These are phyloP conservation scores for Perkinsus marinus DNA, from an alignment of 169 alveolate genomes.

Conservation along the genomic window DNA sequence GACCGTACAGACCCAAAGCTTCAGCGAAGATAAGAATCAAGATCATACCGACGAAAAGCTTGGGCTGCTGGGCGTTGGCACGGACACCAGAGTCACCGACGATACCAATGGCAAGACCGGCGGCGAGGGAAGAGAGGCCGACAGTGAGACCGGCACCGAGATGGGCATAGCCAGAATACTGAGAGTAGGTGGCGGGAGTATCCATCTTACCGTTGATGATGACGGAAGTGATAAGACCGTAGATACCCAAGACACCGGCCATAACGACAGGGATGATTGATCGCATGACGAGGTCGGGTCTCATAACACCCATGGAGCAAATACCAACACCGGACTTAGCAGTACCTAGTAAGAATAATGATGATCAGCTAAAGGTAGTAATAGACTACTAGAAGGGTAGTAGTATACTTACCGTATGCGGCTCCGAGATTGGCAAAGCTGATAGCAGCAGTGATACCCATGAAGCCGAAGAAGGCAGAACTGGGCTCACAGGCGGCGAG, in stretches of 20 bases:
- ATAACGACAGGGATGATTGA: constrained; percentile 97
- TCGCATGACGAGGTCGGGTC: constrained; percentile 98
- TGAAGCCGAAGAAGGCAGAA: constrained; percentile 90
- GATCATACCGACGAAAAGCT: constrained; percentile 95
- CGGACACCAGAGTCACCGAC: constrained; percentile 98
- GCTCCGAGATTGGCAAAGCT: constrained; percentile 97
- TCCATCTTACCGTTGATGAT: constrained; percentile 28
- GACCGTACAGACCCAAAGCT: constrained; percentile 93
- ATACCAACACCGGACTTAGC: constrained; percentile 99
- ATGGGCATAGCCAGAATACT: constrained; percentile 83
- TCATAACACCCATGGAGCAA: constrained; percentile 96
- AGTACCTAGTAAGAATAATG: constrained; percentile 41
- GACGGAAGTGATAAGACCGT: constrained; percentile 64
- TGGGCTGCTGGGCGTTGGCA: constrained; percentile 96
- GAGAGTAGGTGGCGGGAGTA: constrained; percentile 54
- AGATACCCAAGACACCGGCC: constrained; percentile 98
- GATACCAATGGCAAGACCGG: constrained; percentile 97
- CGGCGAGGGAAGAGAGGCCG: constrained; percentile 63
- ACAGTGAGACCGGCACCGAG: constrained; percentile 51
- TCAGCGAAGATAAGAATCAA: constrained; percentile 97
- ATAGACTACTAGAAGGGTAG: background rate
- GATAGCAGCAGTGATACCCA: constrained; percentile 95
- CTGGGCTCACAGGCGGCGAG: constrained; percentile 66
- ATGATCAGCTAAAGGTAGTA: background rate
- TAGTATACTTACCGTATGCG: constrained; percentile 75